phyloP scores from a whole-genome alignment of 306 rosid genomes.

The Ormosia emarginata region DNA sequence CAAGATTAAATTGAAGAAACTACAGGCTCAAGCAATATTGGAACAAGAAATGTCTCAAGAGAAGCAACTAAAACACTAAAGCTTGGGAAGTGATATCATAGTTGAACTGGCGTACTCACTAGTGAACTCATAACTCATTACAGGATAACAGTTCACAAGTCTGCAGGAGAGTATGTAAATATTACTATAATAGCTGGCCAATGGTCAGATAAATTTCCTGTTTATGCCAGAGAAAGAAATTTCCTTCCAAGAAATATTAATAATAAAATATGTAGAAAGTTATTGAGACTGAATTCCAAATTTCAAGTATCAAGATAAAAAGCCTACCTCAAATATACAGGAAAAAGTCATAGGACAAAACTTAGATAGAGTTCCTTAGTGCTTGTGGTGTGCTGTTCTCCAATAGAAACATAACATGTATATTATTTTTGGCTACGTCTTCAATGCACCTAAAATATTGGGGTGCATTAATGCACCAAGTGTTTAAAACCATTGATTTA shows the following conservation, averaged over 20 bases:
- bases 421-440: no score
- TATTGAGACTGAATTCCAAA: not conserved
- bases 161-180: not conserved
- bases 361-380: not conserved
- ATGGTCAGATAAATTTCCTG: not conserved
- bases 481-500: no score
- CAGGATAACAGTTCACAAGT: not conserved
- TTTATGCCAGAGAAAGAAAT: conserved; percentile 1
- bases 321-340: not conserved
- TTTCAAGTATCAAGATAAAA: not conserved
- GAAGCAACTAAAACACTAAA: not conserved
- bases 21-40: not conserved
- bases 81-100: not conserved
- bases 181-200: not conserved
- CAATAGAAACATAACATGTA: not conserved
- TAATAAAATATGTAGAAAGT: not conserved
- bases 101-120: not conserved
- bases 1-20: not conserved
- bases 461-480: no score
- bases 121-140: conserved; percentile 6
- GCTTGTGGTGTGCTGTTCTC: not conserved
- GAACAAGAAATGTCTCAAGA: not conserved
- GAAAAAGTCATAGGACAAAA: not conserved
- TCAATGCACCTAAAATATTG: no score
- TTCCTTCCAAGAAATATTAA: not conserved